phyloP scores from a whole-genome alignment of 2,329 filamentous ascomycete genomes.

The Colletotrichum sp. region DNA sequence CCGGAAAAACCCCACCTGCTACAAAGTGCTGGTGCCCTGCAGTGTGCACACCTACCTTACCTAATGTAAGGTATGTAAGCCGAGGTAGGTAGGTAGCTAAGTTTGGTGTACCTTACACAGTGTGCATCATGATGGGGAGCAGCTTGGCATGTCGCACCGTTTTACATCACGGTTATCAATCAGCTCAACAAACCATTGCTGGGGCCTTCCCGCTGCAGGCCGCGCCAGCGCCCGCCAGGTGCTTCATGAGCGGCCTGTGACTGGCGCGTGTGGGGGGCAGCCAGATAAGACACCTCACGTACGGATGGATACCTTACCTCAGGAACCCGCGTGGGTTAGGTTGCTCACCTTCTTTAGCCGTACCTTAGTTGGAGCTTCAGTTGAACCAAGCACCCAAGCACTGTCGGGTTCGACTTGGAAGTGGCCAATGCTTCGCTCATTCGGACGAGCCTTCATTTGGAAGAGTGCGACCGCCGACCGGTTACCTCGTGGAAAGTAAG shows the following conservation, averaged over 20 bases:
- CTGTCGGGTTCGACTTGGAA: not conserved
- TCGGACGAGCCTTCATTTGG: not conserved
- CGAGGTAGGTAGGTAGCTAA: not conserved
- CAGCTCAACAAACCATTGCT: not conserved
- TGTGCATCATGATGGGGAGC: not conserved
- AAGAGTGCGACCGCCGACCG: not conserved
- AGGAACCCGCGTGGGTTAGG: not conserved
- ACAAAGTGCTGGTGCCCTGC: no score
- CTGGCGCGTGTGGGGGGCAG: slow-evolving; percentile 10
- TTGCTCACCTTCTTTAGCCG: not conserved
- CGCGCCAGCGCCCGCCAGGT: slow-evolving; percentile 5
- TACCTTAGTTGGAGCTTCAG: not conserved
- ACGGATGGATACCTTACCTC: not conserved
- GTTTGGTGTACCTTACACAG: not conserved
- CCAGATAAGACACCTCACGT: slow-evolving; percentile 5
- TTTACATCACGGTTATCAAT: slow-evolving; percentile 18
- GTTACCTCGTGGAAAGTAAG: not conserved
- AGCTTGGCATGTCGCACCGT: not conserved
- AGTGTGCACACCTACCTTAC: not conserved
- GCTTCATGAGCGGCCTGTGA: not conserved
- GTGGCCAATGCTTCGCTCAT: not conserved
- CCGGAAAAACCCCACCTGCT: not conserved
- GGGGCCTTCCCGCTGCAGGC: not conserved
- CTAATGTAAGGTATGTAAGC: not conserved
- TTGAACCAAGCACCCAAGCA: not conserved